Evolutionary conservation across 441 rosid genomes (phyloP).

Genomic region (Geranium incanum): DNA sequence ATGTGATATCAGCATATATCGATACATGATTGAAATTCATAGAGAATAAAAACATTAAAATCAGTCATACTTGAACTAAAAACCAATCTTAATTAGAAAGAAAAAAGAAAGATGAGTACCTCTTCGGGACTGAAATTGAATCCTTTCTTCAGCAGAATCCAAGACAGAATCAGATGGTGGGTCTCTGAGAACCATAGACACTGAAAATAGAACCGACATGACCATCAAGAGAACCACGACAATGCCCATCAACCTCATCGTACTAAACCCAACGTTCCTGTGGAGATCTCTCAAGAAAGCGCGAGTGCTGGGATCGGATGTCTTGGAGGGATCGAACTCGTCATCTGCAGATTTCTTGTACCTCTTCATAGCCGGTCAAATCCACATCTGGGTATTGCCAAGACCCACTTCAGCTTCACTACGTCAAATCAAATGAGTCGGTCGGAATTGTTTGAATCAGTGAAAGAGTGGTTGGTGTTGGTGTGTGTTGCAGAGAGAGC

Average conservation of each 20-base stretch:
- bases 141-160: slow-evolving; percentile 19
- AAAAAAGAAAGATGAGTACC: slow-evolving; percentile 18
- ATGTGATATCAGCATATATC: neutral
- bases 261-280: slow-evolving; percentile 19
- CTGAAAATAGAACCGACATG: slow-evolving; percentile 33
- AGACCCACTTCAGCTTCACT: neutral
- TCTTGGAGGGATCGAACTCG: slow-evolving; percentile 6
- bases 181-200: slow-evolving; percentile 36
- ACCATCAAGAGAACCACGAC: slow-evolving; percentile 29
- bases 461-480: neutral
- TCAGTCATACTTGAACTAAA: too few relatives aligned
- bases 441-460: neutral
- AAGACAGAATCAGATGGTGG: slow-evolving; percentile 31
- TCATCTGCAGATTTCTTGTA: slow-evolving; percentile 22
- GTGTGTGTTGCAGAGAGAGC: neutral
- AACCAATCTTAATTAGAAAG: neutral
- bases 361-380: slow-evolving; percentile 27
- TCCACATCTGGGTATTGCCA: neutral
- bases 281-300: slow-evolving; percentile 25
- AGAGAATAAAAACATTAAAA: neutral
- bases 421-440: neutral
- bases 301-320: slow-evolving; percentile 13
- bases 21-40: neutral
- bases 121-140: slow-evolving; percentile 16
- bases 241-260: slow-evolving; percentile 33